Base-by-base conservation (phyloP, 2,329 filamentous ascomycete genomes). In the Verticillium albo-atrum region DNA sequence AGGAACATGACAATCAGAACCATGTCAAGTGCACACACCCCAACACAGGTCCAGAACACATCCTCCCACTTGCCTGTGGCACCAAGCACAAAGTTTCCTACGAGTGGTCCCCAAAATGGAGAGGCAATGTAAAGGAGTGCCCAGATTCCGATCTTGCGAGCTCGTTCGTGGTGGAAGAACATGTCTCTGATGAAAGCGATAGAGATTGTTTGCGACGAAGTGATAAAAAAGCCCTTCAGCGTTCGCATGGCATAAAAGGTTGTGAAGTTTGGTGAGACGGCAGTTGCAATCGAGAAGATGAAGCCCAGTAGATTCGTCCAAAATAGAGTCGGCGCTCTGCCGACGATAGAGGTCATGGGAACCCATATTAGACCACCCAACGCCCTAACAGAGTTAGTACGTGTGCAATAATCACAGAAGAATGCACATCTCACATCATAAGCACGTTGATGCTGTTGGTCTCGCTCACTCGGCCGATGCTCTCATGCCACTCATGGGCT, bases 151-250 rank as follows among this genome's bases (percentile, higher is more conserved):
- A 81, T 80, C 66, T 81, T 81, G 25, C 78, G 69, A 1, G 79
- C 78, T 35, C 80, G 73, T 62, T 85, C 78, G 64, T 86, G 83
- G 69, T 85, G 83, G 72, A 83, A 86, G 72, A 84, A 87, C 60
- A 84, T 75, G 67, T 86, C 83, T 58, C 83, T 79, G 66, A 84
- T 79, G 65, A 80, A 80, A 64, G 81, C 79, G 56, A 85, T 71
- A 10, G 79, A 79, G 17, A 75, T 74, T 4, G 72, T 75, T 60
- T 80, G 78, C 7, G 70, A 68, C 7, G 77, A 75, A 4, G 78
- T 80, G 34, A 74, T 74, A 67, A 82, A 81, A 62, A 82, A 77
- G 23, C 80, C 75, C 61, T 77, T 55, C n/a, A 55, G 59, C 6
- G 62, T 61, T 15, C 64, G 58, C 62, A 65, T 63, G 35, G 59